Percentiles rank a stretch among this genome's conserved stretches.
Conservation (phyloP, 2,329 filamentous ascomycete species). For the Colletotrichum trifolii region DNA sequence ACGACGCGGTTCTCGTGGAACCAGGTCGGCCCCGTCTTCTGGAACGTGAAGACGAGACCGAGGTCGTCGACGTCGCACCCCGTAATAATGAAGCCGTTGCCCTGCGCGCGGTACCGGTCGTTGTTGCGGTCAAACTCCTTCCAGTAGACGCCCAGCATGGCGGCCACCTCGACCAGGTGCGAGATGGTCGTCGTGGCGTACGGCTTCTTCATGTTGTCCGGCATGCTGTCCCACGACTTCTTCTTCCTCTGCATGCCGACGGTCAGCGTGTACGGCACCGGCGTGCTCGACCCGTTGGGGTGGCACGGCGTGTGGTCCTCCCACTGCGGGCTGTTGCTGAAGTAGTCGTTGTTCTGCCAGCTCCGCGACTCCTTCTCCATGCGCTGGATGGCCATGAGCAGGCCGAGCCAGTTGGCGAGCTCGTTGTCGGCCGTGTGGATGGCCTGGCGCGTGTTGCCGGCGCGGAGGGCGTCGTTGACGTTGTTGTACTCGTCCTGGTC, state of each 20-base stretch:
- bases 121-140: constrained; percentile 50
- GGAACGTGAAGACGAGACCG: constrained; percentile 53
- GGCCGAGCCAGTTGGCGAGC: constrained; percentile 21
- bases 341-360: constrained; percentile 28
- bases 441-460: constrained; percentile 22
- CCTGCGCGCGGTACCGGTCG: constrained; percentile 50
- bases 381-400: constrained; percentile 34
- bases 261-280: constrained; percentile 9
- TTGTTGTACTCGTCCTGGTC: constrained; percentile 23
- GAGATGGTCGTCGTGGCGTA: constrained; percentile 50
- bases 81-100: constrained; percentile 49
- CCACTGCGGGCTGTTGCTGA: constrained; percentile 19
- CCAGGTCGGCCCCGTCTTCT: constrained; percentile 48
- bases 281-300: not conserved
- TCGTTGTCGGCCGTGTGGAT: constrained; percentile 35
- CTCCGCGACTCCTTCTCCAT: constrained; percentile 33
- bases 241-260: constrained; percentile 34
- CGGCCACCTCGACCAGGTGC: constrained; percentile 49
- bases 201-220: constrained; percentile 40
- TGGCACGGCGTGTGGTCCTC: constrained; percentile 15
- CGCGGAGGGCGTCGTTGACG: constrained; percentile 7
- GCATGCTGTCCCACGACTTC: constrained; percentile 34
- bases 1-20: constrained; percentile 51
- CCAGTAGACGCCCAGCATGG: constrained; percentile 54
- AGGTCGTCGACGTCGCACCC: constrained; percentile 47